Base-by-base conservation (phyloP, 2,329 filamentous ascomycete genomes). In the Dactylellina leptospora region DNA sequence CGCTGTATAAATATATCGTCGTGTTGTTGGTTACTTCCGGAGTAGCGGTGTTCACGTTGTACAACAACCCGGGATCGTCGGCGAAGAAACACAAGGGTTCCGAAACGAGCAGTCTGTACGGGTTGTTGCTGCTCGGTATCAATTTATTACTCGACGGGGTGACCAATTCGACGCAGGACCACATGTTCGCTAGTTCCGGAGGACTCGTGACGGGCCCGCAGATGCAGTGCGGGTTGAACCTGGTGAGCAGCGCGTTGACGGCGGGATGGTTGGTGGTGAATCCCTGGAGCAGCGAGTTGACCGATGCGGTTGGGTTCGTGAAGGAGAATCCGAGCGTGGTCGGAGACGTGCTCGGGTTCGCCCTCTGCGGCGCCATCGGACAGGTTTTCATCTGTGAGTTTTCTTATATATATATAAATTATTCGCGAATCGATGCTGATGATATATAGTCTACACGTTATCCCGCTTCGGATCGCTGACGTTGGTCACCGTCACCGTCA, bases 151-250 rank as follows among this genome's bases (percentile, higher is more conserved):
- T 99, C 77, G 95, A 99, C 80, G 95, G 95, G 75, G 84, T 99
- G 59, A 97, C 93, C 69, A 99, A 99, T 81, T 92, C 90, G 59
- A 96, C 93, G 1, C 95, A 99, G 83, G 95, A 99, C 80, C 88
- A 96, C 80, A 92, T 99, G 80, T 97, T 97, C 80, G 81, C 82
- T 74, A 74, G 74, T 1, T 75, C 76, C 2, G 75, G 74, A 18
- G 75, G 76, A 9, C 18, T 75, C 4, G 76, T 77, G n/a, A 84
- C 86, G 4, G 95, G 95, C 8, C 92, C 93, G 70, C 95, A 99
- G 85, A 99, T 99, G 95, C 99, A 99, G 95, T 96, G 93, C 79
- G 93, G 93, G 38, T 92, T 97, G 81, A 99, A 97, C 79, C 83
- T 96, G 62, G 90, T 97, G 80, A 89, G 87, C 76, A 93, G 92